These are phyloP conservation scores for Piper betle DNA, from an alignment of 164 flowering plant genomes.

Conservation along the genomic window DNA sequence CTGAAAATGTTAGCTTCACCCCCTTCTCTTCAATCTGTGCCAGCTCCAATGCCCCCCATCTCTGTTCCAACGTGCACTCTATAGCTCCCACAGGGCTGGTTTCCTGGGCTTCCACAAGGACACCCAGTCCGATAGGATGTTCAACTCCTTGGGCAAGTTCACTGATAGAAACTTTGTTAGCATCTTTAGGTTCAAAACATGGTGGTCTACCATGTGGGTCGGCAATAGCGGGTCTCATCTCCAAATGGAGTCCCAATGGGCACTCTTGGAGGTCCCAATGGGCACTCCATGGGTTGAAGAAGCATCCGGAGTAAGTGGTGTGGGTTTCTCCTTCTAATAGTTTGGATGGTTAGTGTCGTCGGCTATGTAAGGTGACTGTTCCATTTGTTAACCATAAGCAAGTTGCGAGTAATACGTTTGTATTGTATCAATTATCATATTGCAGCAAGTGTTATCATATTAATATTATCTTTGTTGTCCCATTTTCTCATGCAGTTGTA, in stretches of 20 bases:
- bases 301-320: neutral
- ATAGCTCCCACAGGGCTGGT: slow-evolving; percentile 26
- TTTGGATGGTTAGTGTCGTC: neutral
- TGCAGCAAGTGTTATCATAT: too few species aligned
- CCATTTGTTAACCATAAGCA: too few species aligned
- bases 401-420: too few species aligned
- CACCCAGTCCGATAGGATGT: slow-evolving; percentile 31
- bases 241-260: slow-evolving; percentile 80
- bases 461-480: too few species aligned
- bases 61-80: slow-evolving; percentile 32
- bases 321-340: neutral
- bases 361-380: neutral
- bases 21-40: slow-evolving; percentile 21
- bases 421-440: too few species aligned
- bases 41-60: slow-evolving; percentile 34
- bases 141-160: slow-evolving; percentile 56
- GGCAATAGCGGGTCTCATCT: slow-evolving; percentile 65
- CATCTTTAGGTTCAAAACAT: slow-evolving; percentile 74
- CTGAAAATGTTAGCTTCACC: slow-evolving; percentile 45
- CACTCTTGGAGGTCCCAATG: slow-evolving; percentile 21
- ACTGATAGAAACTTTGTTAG: slow-evolving; percentile 40
- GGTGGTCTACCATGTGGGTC: slow-evolving; percentile 91
- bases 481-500: too few species aligned
- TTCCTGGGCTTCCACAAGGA: slow-evolving; percentile 38
- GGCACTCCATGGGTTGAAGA: slow-evolving; percentile 9